A percentile compares a stretch with the other conserved stretches of the same genome.
Evolutionary conservation across 176 grass and related monocot species (phyloP).

Genomic region (Thalia dealbata): DNA sequence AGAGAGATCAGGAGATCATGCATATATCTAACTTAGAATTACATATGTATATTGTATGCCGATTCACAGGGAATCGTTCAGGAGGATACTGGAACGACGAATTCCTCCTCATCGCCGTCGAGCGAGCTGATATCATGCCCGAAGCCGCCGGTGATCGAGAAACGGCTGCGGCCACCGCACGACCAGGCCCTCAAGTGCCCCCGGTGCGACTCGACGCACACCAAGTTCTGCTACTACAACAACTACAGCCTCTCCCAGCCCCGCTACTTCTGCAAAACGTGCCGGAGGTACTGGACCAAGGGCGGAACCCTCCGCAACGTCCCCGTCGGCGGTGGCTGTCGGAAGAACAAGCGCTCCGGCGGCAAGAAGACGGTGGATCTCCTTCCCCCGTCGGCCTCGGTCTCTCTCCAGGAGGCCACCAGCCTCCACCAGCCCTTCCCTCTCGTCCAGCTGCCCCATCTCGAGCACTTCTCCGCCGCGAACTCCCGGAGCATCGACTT

Average conservation of each 20-base stretch:
- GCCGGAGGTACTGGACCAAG: constrained; percentile 93
- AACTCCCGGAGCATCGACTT: not conserved
- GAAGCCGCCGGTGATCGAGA: constrained; percentile 32
- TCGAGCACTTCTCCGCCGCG: not conserved
- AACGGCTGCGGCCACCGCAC: constrained; percentile 60
- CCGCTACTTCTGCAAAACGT: constrained; percentile 97
- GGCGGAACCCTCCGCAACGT: constrained; percentile 86
- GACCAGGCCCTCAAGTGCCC: constrained; percentile 94
- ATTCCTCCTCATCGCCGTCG: constrained; percentile 66
- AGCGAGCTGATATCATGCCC: constrained; percentile 54
- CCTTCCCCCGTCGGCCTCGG: constrained; percentile 1
- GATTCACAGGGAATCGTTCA: constrained; percentile 50
- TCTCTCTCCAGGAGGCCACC: not conserved
- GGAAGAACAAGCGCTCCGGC: constrained; percentile 73
- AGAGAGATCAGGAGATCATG: no score
- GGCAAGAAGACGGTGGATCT: constrained; percentile 36
- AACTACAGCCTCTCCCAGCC: constrained; percentile 97
- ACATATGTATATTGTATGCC: no score
- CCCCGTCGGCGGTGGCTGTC: constrained; percentile 78
- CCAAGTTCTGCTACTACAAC: constrained; percentile 99
- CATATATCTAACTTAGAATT: constrained; percentile 12
- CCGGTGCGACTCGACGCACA: constrained; percentile 75
- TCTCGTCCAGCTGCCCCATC: not conserved
- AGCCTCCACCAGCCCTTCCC: not conserved
- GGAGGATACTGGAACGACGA: constrained; percentile 48